Percentiles rank a stretch among this genome's conserved stretches.
Evolutionary conservation across 331 rosid species (phyloP).

Genomic region (Quercus lobata): DNA sequence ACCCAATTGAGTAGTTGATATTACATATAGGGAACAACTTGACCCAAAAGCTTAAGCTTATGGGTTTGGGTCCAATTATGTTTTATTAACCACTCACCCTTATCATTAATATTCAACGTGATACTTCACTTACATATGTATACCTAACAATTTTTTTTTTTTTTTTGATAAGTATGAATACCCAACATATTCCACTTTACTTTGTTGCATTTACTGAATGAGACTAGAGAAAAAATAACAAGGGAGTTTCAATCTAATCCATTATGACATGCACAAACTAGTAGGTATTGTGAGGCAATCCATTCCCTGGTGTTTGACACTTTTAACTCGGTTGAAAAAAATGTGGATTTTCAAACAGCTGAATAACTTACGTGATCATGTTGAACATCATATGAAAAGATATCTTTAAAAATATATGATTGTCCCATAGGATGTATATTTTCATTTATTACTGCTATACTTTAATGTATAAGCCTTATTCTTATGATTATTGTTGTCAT

Average conservation of each 20-base stretch:
- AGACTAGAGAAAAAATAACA: neutral
- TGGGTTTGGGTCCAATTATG: too few species aligned
- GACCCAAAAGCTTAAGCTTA: too few species aligned
- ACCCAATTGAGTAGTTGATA: too few species aligned
- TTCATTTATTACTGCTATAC: neutral
- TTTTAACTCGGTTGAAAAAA: neutral
- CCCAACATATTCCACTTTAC: neutral
- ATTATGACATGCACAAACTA: neutral
- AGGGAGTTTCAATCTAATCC: neutral
- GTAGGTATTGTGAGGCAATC: neutral
- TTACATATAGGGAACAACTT: too few species aligned
- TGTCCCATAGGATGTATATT: neutral
- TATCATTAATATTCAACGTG: too few species aligned
- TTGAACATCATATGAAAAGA: neutral
- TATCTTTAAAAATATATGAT: neutral
- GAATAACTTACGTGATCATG: neutral
- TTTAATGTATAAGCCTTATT: neutral
- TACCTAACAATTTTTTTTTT: too few species aligned
- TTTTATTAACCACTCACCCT: too few species aligned
- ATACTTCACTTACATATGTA: too few species aligned
- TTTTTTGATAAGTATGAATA: too few species aligned
- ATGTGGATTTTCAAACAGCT: neutral
- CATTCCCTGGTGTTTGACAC: neutral
- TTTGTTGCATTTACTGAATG: neutral
- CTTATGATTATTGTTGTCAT: neutral